Evolutionary conservation across 2,329 filamentous ascomycete species (phyloP), one percentile per base, ranked within the genome.

Genomic region (Akanthomyces lecanii): DNA sequence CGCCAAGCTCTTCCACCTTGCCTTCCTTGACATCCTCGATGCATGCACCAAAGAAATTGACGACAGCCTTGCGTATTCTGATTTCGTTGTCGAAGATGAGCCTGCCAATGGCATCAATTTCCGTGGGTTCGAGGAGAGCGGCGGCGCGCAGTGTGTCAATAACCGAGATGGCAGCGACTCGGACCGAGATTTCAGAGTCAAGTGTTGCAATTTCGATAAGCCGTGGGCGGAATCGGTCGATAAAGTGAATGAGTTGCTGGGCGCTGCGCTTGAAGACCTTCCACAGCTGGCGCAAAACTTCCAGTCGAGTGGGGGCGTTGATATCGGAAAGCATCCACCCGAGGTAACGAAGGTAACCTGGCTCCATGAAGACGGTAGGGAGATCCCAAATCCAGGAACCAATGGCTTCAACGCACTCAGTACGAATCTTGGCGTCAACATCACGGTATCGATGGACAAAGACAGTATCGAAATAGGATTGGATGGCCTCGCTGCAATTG

Each of bases 361-460:
- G 92, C 67, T 97, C 91, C 74, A 97, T 91, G 76, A 97, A 99
- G 52, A 91, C 84, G 53, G 92, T 91, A 2, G 93, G 91, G 58
- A 97, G 86, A 12, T 85, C 85, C 72, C 88, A 84, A 68, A 98
- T 96, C 95, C 95, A 99, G 47, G 87, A 84, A 33, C 93, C 92
- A 10, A 99, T 81, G 16, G 92, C 91, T 66, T 90, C 87, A 28
- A 96, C 88, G 71, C 94, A 97, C 71, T 97, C 94, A 0, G 89
- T 87, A 60, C 95, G 86, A 67, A 99, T 96, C 69, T 86, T 90
- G 7, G 91, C 86, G 71, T 99, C 95, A 36, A 97, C 86, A 72
- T 99, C 95, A 65, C 95, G 90, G 75, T 98, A 99, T 54, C 95
- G 88, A 75, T 99, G 94, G 36, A 97, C 89, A 72, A 97, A 99